phyloP scores from a whole-genome alignment of 345 rosid species.

The Draba incana region DNA sequence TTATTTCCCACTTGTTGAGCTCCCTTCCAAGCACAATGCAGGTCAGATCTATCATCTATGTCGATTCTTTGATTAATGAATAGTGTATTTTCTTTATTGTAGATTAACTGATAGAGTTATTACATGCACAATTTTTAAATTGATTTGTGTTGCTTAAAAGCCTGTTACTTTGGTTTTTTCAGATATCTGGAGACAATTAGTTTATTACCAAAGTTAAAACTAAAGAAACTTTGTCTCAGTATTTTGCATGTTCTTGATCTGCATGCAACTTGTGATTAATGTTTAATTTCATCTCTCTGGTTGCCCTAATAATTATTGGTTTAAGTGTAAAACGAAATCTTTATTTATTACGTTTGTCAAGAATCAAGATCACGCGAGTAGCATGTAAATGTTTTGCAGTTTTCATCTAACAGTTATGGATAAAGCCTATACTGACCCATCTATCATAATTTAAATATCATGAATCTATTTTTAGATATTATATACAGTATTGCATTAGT shows the following conservation, averaged over 20 bases:
- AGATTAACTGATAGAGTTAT: neutral
- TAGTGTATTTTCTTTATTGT: conserved; percentile 7
- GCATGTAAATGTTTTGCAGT: conserved; percentile 13
- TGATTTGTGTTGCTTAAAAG: conserved; percentile 6
- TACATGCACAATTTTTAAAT: neutral
- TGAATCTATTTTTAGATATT: conserved; percentile 11
- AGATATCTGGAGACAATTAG: conserved; percentile 32
- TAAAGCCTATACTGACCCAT: conserved; percentile 1
- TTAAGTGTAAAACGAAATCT: neutral
- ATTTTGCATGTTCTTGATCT: conserved; percentile 41
- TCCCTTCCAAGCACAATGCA: conserved; percentile 19
- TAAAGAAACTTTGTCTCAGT: conserved; percentile 23
- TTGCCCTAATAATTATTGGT: conserved; percentile 11
- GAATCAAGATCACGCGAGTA: conserved; percentile 24
- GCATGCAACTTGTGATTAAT: conserved; percentile 36
- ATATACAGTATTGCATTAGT: neutral
- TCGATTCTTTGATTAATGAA: conserved; percentile 9
- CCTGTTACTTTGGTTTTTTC: conserved; percentile 26
- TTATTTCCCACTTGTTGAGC: conserved; percentile 31
- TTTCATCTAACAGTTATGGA: conserved; percentile 14
- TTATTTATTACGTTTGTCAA: conserved; percentile 16
- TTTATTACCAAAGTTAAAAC: conserved; percentile 24
- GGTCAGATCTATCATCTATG: conserved; percentile 32
- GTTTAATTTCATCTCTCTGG: conserved; percentile 8
- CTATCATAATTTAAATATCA: conserved; percentile 7